Conservation (phyloP, 768 basidiomycete species). For the Mycena venus region DNA sequence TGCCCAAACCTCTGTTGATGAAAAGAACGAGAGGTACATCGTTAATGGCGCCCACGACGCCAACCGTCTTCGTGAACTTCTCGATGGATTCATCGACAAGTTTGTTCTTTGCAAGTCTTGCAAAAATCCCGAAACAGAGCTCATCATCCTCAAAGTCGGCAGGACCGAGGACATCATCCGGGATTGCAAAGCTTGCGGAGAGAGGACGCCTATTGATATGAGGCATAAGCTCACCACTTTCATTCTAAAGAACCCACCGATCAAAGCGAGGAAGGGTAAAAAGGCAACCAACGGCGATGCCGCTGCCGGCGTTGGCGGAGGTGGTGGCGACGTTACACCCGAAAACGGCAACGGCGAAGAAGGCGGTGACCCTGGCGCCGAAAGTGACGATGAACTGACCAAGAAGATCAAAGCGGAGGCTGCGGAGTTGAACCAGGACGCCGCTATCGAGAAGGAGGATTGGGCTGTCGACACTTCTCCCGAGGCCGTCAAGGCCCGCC, state of each 20-base stretch:
- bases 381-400: slow-evolving; percentile 90
- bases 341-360: slow-evolving; percentile 56
- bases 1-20: slow-evolving; percentile 96
- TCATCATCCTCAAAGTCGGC: slow-evolving; percentile 89
- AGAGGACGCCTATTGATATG: slow-evolving; percentile 94
- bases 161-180: slow-evolving; percentile 88
- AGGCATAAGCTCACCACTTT: slow-evolving; percentile 96
- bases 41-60: slow-evolving; percentile 98
- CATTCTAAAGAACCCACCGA: slow-evolving; percentile 97
- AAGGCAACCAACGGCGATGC: slow-evolving; percentile 64
- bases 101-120: slow-evolving; percentile 97
- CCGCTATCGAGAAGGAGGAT: slow-evolving; percentile 75
- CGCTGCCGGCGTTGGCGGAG: slow-evolving; percentile 62
- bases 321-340: slow-evolving; percentile 53
- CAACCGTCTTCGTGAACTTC: slow-evolving; percentile 91
- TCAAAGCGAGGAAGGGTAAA: slow-evolving; percentile 83
- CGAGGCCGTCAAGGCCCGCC: slow-evolving; percentile 88
- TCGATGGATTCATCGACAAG: slow-evolving; percentile 98
- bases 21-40: slow-evolving; percentile 97
- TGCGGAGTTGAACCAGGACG: slow-evolving; percentile 76
- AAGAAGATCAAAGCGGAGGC: slow-evolving; percentile 94
- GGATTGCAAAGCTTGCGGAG: slow-evolving; percentile 99
- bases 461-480: slow-evolving; percentile 95
- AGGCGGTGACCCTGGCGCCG: slow-evolving; percentile 67
- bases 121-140: slow-evolving; percentile 99